phyloP scores from a whole-genome alignment of 371 early-diverging fungal genomes.

The Mortierella sp. region DNA sequence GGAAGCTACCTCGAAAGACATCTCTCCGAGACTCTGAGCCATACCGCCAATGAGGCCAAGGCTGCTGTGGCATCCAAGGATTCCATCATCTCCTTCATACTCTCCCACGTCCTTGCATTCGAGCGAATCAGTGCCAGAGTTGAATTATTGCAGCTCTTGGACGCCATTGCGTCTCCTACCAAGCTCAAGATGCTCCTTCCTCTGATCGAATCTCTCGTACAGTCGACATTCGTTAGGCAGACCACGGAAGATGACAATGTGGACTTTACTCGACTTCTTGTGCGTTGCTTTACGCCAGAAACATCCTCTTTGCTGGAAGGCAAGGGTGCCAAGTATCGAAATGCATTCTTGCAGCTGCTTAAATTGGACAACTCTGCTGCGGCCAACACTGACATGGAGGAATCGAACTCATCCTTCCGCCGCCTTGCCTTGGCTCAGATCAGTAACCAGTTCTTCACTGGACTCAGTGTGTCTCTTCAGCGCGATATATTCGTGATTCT shows the following conservation, averaged over 20 bases:
- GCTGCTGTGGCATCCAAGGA: conserved; percentile 27
- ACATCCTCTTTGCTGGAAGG: conserved; percentile 61
- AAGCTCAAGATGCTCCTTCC: conserved; percentile 75
- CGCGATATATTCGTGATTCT: conserved; percentile 67
- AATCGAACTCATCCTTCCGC: conserved; percentile 66
- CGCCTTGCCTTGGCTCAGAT: conserved; percentile 70
- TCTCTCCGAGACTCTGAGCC: conserved; percentile 35
- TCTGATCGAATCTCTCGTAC: conserved; percentile 63
- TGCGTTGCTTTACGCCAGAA: conserved; percentile 70
- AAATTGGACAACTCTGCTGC: conserved; percentile 58
- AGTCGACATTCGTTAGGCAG: conserved; percentile 47
- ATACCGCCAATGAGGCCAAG: conserved; percentile 25
- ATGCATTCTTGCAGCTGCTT: conserved; percentile 60
- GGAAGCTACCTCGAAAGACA: conserved; percentile 42
- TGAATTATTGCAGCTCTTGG: conserved; percentile 65
- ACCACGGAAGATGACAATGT: conserved; percentile 28
- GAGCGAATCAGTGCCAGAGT: conserved; percentile 58
- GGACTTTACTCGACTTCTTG: conserved; percentile 62
- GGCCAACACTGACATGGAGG: conserved; percentile 61
- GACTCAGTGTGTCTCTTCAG: conserved; percentile 59
- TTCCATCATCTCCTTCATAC: conserved; percentile 68
- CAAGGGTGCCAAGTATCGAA: conserved; percentile 56
- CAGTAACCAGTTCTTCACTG: conserved; percentile 63
- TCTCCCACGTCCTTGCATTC: conserved; percentile 74
- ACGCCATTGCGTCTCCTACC: conserved; percentile 62